Evolutionary conservation across 2,329 filamentous ascomycete species (phyloP).

Genomic region (Parascedosporium putredinis): DNA sequence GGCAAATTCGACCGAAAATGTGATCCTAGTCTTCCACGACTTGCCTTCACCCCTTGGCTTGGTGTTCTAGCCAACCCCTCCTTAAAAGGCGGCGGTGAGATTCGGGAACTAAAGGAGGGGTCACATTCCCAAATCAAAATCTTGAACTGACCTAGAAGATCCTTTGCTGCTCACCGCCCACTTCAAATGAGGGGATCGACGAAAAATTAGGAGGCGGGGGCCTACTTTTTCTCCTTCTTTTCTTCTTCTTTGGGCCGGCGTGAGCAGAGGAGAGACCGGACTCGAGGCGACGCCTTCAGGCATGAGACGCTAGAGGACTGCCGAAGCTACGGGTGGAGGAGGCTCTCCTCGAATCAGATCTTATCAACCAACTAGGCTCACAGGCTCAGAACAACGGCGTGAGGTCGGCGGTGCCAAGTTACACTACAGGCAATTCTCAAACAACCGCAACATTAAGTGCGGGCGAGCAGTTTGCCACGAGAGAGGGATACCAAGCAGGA

Average conservation of each 20-base stretch:
- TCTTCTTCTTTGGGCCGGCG: too few relatives aligned
- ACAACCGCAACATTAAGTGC: neutral
- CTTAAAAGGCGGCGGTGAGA: neutral
- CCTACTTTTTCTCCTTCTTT: too few relatives aligned
- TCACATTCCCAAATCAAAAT: neutral
- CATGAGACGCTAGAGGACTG: neutral
- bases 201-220: neutral
- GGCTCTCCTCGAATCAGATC: neutral
- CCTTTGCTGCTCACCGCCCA: neutral
- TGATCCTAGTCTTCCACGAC: too few relatives aligned
- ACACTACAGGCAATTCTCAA: neutral
- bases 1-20: too few relatives aligned
- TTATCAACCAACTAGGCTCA: neutral
- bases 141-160: neutral
- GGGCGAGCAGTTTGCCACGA: neutral
- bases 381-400: neutral
- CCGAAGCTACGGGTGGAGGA: neutral
- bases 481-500: neutral
- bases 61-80: too few relatives aligned
- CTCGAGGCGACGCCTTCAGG: neutral
- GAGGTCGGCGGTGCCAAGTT: neutral
- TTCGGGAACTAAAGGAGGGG: neutral
- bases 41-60: too few relatives aligned
- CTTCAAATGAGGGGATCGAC: neutral
- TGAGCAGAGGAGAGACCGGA: neutral